Conservation (phyloP, 805 yeast genomes). For the Candida koratica region DNA sequence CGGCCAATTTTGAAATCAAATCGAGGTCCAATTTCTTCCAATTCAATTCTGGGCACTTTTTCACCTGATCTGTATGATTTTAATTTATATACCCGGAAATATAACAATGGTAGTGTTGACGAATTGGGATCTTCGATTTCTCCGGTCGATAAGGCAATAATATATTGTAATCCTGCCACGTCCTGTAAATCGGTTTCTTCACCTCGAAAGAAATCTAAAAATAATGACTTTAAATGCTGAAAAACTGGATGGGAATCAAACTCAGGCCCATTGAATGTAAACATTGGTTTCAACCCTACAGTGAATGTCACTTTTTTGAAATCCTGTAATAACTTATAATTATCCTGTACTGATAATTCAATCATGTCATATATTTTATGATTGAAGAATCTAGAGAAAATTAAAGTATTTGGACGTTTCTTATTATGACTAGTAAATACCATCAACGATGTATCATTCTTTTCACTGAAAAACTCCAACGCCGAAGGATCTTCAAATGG, state of each 20-base stretch:
- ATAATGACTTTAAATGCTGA: slow-evolving; percentile 80
- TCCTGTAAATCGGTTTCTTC: slow-evolving; percentile 79
- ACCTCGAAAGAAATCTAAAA: slow-evolving; percentile 87
- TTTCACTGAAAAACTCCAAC: slow-evolving; percentile 89
- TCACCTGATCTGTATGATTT: slow-evolving; percentile 80
- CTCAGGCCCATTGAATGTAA: slow-evolving; percentile 85
- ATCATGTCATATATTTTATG: slow-evolving; percentile 90
- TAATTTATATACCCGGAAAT: slow-evolving; percentile 87
- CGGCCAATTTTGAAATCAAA: slow-evolving; percentile 91
- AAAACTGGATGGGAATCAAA: slow-evolving; percentile 87
- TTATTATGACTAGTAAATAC: slow-evolving; percentile 79
- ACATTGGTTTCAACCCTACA: slow-evolving; percentile 91
- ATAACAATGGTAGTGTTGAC: slow-evolving; percentile 67
- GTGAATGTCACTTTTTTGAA: slow-evolving; percentile 78
- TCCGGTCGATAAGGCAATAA: slow-evolving; percentile 74
- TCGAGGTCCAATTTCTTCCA: slow-evolving; percentile 94
- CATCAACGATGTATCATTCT: slow-evolving; percentile 84
- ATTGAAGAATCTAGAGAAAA: slow-evolving; percentile 86
- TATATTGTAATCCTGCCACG: slow-evolving; percentile 91
- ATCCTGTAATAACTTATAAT: slow-evolving; percentile 67
- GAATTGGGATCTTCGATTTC: slow-evolving; percentile 74
- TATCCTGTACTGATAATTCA: slow-evolving; percentile 70
- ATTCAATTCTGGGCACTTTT: slow-evolving; percentile 88
- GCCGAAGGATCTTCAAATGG: slow-evolving; percentile 89
- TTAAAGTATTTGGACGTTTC: slow-evolving; percentile 88